Evolutionary conservation across 306 rosid genomes (phyloP).

Genomic region (Elaeagnus macrophylla): DNA sequence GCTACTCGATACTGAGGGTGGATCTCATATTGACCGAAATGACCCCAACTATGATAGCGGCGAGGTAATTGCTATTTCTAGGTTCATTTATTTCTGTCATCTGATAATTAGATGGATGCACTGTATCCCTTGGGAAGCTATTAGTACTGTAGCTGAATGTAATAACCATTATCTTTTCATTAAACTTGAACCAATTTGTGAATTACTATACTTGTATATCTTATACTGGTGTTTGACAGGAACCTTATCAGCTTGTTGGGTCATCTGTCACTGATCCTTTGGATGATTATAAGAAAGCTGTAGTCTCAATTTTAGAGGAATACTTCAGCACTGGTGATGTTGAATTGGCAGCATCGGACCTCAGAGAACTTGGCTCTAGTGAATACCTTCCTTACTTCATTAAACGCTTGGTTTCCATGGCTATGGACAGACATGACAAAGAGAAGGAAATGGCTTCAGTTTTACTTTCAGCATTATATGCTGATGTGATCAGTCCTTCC

Average conservation of each 20-base stretch:
- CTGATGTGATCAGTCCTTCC: slow-evolving; percentile 80
- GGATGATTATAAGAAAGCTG: slow-evolving; percentile 87
- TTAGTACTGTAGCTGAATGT: neutral
- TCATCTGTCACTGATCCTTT: slow-evolving; percentile 71
- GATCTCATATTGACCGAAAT: slow-evolving; percentile 41
- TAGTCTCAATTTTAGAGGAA: slow-evolving; percentile 75
- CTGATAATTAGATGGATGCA: no score
- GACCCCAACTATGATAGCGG: slow-evolving; percentile 65
- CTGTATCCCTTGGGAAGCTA: no score
- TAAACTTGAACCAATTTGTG: neutral
- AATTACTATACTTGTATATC: neutral
- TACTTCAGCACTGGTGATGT: slow-evolving; percentile 85
- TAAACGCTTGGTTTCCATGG: slow-evolving; percentile 85
- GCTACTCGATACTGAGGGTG: slow-evolving; percentile 46
- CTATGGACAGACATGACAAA: slow-evolving; percentile 95
- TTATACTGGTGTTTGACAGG: slow-evolving; percentile 35
- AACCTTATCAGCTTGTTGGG: slow-evolving; percentile 90
- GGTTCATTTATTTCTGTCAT: neutral
- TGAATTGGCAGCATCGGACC: slow-evolving; percentile 76
- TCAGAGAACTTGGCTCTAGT: slow-evolving; percentile 80
- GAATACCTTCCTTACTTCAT: slow-evolving; percentile 83
- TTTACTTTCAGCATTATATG: slow-evolving; percentile 85
- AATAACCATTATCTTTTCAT: neutral
- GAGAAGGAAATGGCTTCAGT: slow-evolving; percentile 99
- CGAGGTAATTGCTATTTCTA: slow-evolving; percentile 29